These are phyloP conservation scores for Cinchona pubescens DNA, from an alignment of 257 asterid species.

Conservation along the genomic window DNA sequence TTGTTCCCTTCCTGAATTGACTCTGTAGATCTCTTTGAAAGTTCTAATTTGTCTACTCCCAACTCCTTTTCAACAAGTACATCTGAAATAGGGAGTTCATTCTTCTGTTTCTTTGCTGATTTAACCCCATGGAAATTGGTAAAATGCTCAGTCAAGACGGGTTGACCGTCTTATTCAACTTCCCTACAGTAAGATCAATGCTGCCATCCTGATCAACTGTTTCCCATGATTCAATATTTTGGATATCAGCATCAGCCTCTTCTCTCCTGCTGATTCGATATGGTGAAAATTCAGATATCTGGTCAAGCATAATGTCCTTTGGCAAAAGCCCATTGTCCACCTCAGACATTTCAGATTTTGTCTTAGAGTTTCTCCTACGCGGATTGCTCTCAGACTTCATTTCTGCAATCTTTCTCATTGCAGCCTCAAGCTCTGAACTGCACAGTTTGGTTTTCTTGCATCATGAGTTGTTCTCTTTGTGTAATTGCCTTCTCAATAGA, in stretches of 20 bases:
- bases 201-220: conserved; percentile 23
- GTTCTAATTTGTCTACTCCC: conserved; percentile 59
- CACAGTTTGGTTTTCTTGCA: conserved; percentile 52
- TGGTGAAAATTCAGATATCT: conserved; percentile 70
- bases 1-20: conserved; percentile 64
- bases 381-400: conserved; percentile 56
- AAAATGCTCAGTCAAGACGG: conserved; percentile 26
- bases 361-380: conserved; percentile 43
- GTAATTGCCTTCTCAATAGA: conserved; percentile 49
- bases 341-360: conserved; percentile 60
- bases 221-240: conserved; percentile 45
- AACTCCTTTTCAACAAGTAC: conserved; percentile 38
- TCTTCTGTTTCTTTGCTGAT: conserved; percentile 52
- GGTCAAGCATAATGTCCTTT: conserved; percentile 93
- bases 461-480: conserved; percentile 48
- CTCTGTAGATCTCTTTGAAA: conserved; percentile 50
- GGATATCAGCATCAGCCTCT: conserved; percentile 41
- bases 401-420: conserved; percentile 58
- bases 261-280: conserved; percentile 56
- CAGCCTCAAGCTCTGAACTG: conserved; percentile 65
- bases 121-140: conserved; percentile 37
- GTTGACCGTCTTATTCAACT: conserved; percentile 23
- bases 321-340: conserved; percentile 62
- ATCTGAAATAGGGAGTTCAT: conserved; percentile 33
- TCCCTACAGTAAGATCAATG: conserved; percentile 33